Conservation (phyloP, 2,329 filamentous ascomycete genomes). For the Monilinia laxa region DNA sequence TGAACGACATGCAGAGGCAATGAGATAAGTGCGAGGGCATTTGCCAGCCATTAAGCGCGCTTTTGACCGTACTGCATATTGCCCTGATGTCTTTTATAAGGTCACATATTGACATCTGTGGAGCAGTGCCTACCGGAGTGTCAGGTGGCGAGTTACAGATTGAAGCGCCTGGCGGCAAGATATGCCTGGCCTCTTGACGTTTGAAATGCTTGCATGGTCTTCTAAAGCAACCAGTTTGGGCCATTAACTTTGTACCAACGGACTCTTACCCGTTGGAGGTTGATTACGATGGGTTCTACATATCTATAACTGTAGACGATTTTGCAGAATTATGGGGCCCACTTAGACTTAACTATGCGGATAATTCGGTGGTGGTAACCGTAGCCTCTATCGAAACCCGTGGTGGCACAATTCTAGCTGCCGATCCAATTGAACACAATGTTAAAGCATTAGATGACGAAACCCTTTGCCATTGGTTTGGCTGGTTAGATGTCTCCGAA, state of each 20-base stretch:
- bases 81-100: slow-evolving; percentile 4
- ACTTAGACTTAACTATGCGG: background rate
- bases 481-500: background rate
- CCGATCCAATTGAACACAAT: too few relatives aligned
- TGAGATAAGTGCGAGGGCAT: background rate
- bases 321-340: slow-evolving; percentile 10
- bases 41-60: background rate
- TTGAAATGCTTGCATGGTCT: background rate
- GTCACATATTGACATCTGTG: background rate
- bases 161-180: background rate
- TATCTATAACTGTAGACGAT: background rate
- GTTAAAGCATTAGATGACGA: background rate
- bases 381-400: background rate
- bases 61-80: background rate
- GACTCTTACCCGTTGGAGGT: background rate
- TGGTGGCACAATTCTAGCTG: background rate
- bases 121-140: background rate
- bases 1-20: background rate
- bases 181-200: background rate
- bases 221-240: slow-evolving; percentile 2
- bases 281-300: background rate
- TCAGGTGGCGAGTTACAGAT: background rate
- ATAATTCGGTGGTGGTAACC: background rate
- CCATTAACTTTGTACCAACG: background rate
- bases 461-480: slow-evolving; percentile 2